Evolutionary conservation across 2,329 filamentous ascomycete genomes (phyloP).

Genomic region (Cryoendolithus antarcticus): DNA sequence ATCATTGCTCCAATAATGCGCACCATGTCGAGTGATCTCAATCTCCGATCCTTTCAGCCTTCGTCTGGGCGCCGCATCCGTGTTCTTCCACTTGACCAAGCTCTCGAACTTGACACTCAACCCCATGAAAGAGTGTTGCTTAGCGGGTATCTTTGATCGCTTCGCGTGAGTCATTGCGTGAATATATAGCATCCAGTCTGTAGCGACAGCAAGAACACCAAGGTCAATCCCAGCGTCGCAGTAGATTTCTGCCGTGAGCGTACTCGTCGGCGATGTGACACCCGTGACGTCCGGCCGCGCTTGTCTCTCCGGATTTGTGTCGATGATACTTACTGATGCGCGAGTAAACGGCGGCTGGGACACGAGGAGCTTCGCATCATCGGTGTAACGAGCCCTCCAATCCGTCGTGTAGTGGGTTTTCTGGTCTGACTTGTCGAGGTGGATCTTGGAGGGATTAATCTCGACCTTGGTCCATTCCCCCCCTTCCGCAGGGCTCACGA

Average conservation of each 20-base stretch:
- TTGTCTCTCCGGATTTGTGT: background rate
- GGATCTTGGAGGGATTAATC: background rate
- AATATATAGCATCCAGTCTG: background rate
- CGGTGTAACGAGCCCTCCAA: background rate
- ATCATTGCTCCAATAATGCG: no score
- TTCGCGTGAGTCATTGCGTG: background rate
- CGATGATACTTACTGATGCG: slow-evolving; percentile 15
- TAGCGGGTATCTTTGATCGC: no score
- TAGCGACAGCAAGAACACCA: slow-evolving; percentile 15
- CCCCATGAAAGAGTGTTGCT: no score
- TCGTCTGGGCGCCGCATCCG: no score
- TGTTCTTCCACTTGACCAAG: no score
- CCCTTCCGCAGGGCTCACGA: no score
- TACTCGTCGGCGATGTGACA: background rate
- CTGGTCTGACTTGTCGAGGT: background rate
- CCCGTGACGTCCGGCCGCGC: background rate
- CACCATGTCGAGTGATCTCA: no score
- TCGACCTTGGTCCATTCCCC: no score
- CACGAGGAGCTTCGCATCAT: slow-evolving; percentile 11
- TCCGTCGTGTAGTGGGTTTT: background rate
- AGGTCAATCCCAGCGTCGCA: slow-evolving; percentile 19
- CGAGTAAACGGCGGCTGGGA: slow-evolving; percentile 15
- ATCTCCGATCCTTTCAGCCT: no score
- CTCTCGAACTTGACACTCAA: no score
- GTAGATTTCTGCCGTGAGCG: slow-evolving; percentile 11